Evolutionary conservation across 2,329 filamentous ascomycete species (phyloP).

Genomic region (Colletotrichum cordylinicola): DNA sequence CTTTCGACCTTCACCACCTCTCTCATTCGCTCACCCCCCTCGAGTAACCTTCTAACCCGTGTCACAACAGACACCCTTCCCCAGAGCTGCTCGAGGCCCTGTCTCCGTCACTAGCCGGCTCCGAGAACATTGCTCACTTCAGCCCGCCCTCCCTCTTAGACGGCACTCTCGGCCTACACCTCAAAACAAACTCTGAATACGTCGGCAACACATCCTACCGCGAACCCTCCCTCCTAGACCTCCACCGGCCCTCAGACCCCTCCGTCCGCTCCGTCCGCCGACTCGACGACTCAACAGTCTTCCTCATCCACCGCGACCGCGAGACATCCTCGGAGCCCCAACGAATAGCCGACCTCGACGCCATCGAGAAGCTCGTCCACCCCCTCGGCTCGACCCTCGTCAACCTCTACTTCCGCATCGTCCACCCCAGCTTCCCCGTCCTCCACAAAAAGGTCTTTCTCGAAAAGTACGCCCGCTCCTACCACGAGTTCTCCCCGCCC

Average conservation of each 20-base stretch:
- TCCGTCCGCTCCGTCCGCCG: conserved; percentile 33
- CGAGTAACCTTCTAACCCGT: not conserved
- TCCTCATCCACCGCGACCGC: conserved; percentile 40
- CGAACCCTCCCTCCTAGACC: conserved; percentile 61
- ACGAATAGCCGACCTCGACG: conserved; percentile 44
- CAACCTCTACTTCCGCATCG: conserved; percentile 70
- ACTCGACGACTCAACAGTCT: conserved; percentile 39
- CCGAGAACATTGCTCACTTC: conserved; percentile 20
- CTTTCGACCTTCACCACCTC: not conserved
- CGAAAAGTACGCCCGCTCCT: conserved; percentile 63
- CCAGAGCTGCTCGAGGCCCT: conserved; percentile 23
- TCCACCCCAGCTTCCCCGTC: conserved; percentile 64
- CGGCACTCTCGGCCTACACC: conserved; percentile 59
- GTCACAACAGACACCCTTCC: conserved; percentile 13
- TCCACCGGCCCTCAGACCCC: conserved; percentile 57
- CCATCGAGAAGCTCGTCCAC: conserved; percentile 66
- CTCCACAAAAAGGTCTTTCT: conserved; percentile 67
- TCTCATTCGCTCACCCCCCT: not conserved
- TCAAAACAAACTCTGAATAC: conserved; percentile 65
- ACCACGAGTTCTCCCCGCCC: conserved; percentile 64
- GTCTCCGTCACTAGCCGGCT: conserved; percentile 17
- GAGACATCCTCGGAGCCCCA: conserved; percentile 44
- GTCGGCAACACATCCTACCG: conserved; percentile 65
- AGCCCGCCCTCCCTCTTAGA: conserved; percentile 34
- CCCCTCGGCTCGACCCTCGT: conserved; percentile 69